Conservation (phyloP, 306 rosid species). For the Vicia faba region DNA sequence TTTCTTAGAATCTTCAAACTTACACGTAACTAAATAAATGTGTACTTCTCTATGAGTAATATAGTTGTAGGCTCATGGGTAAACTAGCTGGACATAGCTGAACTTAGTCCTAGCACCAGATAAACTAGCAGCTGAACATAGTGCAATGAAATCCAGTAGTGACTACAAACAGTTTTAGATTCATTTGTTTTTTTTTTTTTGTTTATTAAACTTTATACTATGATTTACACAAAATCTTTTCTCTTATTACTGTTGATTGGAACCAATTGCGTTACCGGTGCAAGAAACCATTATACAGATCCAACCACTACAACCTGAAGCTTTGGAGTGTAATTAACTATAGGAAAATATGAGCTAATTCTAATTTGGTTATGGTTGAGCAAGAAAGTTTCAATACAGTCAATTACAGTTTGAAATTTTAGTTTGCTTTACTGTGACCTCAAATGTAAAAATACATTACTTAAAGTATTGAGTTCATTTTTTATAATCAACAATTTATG, state of each 20-base stretch:
- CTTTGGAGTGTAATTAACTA: too few relatives aligned
- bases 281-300: too few relatives aligned
- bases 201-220: neutral
- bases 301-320: too few relatives aligned
- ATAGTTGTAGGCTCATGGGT: neutral
- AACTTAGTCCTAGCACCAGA: neutral
- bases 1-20: neutral
- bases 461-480: too few relatives aligned
- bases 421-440: too few relatives aligned
- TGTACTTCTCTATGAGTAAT: neutral
- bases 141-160: neutral
- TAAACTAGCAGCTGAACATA: slow-evolving; percentile 5
- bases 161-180: neutral
- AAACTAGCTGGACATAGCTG: neutral
- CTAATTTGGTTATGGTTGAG: too few relatives aligned
- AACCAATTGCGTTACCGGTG: too few relatives aligned
- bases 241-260: neutral
- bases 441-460: too few relatives aligned
- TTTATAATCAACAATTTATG: too few relatives aligned
- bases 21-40: neutral
- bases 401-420: too few relatives aligned
- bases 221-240: slow-evolving; percentile 12
- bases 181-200: neutral
- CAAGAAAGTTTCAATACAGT: too few relatives aligned
- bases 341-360: too few relatives aligned